Percentiles rank a stretch among this genome's conserved stretches.
phyloP scores from a whole-genome alignment of 371 early-diverging fungal genomes.

The Modicella reniformis region DNA sequence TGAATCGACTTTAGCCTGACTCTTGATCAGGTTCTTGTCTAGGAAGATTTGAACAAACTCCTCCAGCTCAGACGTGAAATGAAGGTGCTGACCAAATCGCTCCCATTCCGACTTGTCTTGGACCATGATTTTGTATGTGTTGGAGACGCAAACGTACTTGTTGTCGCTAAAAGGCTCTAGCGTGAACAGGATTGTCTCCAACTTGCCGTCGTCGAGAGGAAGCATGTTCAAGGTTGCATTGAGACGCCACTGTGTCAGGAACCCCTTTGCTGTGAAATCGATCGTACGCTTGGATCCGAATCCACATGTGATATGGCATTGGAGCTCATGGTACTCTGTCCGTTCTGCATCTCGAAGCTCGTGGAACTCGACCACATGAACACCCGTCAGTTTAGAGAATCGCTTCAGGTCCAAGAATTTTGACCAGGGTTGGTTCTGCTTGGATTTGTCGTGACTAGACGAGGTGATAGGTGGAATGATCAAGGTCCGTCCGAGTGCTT shows the following conservation, averaged over 20 bases:
- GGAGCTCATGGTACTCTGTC: constrained; percentile 13
- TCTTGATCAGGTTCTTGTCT: constrained; percentile 9
- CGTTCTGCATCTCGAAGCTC: constrained; percentile 17
- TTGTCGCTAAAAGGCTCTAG: constrained; percentile 9
- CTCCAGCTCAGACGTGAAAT: constrained; percentile 33
- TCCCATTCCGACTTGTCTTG: constrained; percentile 46
- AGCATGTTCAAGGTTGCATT: constrained; percentile 10
- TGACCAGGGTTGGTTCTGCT: constrained; percentile 47
- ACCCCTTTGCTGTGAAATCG: constrained; percentile 45
- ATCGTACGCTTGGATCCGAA: constrained; percentile 41
- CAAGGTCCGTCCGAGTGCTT: constrained; percentile 30
- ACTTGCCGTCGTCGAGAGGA: constrained; percentile 12
- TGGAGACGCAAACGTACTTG: constrained; percentile 39
- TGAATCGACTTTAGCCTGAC: neutral
- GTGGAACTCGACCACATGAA: constrained; percentile 34
- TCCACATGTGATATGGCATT: constrained; percentile 43
- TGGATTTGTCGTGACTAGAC: constrained; percentile 35
- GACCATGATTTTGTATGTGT: constrained; percentile 43
- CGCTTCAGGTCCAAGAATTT: constrained; percentile 31
- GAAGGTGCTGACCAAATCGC: constrained; percentile 39
- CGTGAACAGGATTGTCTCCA: constrained; percentile 17
- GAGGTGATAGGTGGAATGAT: constrained; percentile 46
- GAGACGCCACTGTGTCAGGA: constrained; percentile 45
- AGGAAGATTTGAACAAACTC: constrained; percentile 36
- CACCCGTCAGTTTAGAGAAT: constrained; percentile 22